Evolutionary conservation across 306 rosid genomes (phyloP), one percentile per base, ranked within the genome.

Genomic region (peach (Prunus persica)): DNA sequence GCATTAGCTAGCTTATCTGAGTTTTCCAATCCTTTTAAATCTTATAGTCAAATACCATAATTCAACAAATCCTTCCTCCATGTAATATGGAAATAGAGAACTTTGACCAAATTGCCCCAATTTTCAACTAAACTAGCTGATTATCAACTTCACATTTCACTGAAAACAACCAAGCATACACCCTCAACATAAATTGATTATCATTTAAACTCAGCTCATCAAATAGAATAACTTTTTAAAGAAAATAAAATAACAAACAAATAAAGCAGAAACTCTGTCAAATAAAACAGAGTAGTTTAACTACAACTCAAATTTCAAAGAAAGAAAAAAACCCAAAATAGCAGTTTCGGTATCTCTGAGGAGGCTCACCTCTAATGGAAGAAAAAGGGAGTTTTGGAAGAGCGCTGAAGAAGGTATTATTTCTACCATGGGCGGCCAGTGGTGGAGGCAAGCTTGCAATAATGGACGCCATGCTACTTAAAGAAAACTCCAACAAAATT

Each of bases 401-500:
- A 78, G 61, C 78, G 0, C 57, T 70, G 6, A 84, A 77, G 68
- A 77, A 46, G 16, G 82, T 72, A 56, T 68, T 86, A 32, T 32
- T 5, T 83, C 81, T 81, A 60, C 71, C 76, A 71, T 69, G 87
- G 46, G 78, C 66, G 82, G 82, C 62, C 83, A 89, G 82, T 65
- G 86, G 87, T 27, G 93, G 87, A 45, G 82, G 78, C 87, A 93
- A 82, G 80, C 74, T 86, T 69, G 91, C 85, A 79, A 81, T 69
- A 65, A 86, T 77, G 76, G 96, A 89, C 81, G 96, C 93, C 97
- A 90, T 92, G 76, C 75, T 50, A 55, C 60, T 50, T 55, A 20
- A 47, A 18, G 7, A 25, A 63, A 51, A 58, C 45, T 16, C 13
- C 2, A 18, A 51, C 46, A 62, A 57, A 70, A 47, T 8, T 65